Base-by-base conservation (phyloP, 257 asterid species). In the Solanum chaucha region DNA sequence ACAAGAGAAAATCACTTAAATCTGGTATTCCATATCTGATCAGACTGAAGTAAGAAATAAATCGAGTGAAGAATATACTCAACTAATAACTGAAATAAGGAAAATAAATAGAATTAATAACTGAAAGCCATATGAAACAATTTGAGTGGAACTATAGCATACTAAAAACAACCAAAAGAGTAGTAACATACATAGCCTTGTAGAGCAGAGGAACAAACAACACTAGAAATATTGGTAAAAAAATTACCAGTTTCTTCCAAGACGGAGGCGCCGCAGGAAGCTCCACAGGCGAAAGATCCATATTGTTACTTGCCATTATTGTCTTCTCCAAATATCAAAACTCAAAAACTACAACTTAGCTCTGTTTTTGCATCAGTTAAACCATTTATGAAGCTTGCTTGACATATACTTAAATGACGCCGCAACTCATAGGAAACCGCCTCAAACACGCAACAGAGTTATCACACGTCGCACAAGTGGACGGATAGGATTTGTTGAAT, bases 191-290 rank as follows among this genome's bases (percentile, higher is more conserved):
- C 83, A 75, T 38, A 10, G 82, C 48, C 19, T 35, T 28, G 11
- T 38, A 38, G 24, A 75, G 83, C 83, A 75, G 8, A 75, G n/a
- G 28, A 15, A 55, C 24, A 55, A 40, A 77, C 83, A 28, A 77
- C 83, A 77, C 14, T n/a, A 77, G 36, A 24, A 26, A 13, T 13
- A 71, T 15, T 34, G 13, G 55, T n/a, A 86, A 7, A 28, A 6
- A 4, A 24, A 55, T n/a, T 92, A 94, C 96, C 95, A 93, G 44
- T 91, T 94, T 94, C 72, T 94, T 94, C 97, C 97, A 94, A 15
- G 97, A 88, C 86, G 88, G 90, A 89, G 97, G 97, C 30, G 97
- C 97, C 34, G 97, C 97, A 8, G 94, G 92, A 34, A 94, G 96
- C 93, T 94, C 96, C 88, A 94, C 88, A 15, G 92, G 91, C 83